Evolutionary conservation across 371 early-diverging fungal genomes (phyloP).

Genomic region (Zancudomyces culisetae): DNA sequence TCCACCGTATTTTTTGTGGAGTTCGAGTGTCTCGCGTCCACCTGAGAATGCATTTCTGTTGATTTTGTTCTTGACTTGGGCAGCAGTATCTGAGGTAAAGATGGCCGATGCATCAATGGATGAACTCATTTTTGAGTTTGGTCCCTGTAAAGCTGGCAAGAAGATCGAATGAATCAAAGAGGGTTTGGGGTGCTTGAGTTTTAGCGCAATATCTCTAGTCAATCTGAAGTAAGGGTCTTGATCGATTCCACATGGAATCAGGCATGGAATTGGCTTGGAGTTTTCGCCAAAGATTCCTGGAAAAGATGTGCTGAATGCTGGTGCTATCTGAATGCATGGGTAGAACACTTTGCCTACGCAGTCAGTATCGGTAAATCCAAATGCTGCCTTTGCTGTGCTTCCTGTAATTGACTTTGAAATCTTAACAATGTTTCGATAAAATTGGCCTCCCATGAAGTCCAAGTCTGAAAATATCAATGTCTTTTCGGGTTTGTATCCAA

Average conservation of each 20-base stretch:
- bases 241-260: conserved; percentile 99
- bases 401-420: conserved; percentile 75
- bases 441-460: conserved; percentile 72
- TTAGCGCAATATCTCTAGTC: conserved; percentile 91
- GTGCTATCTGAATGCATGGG: conserved; percentile 83
- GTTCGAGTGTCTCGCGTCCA: conserved; percentile 81
- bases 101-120: conserved; percentile 84
- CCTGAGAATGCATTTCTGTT: conserved; percentile 96
- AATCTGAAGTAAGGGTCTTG: conserved; percentile 99
- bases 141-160: conserved; percentile 95
- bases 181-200: conserved; percentile 94
- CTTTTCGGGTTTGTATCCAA: conserved; percentile 95
- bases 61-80: conserved; percentile 97
- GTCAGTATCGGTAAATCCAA: conserved; percentile 82
- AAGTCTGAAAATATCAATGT: conserved; percentile 98
- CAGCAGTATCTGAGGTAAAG: conserved; percentile 85
- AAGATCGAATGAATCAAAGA: conserved; percentile 87
- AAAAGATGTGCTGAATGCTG: conserved; percentile 88
- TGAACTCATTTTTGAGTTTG: conserved; percentile 98
- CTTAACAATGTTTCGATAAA: conserved; percentile 80
- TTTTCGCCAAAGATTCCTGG: conserved; percentile 85
- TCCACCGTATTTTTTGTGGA: conserved; percentile 81
- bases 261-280: conserved; percentile 68
- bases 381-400: conserved; percentile 65
- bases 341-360: conserved; percentile 84